A percentile compares a stretch with the other conserved stretches of the same genome.
These are phyloP conservation scores for Fusarium secorum DNA, from an alignment of 2,329 filamentous ascomycete genomes.

Conservation along the genomic window DNA sequence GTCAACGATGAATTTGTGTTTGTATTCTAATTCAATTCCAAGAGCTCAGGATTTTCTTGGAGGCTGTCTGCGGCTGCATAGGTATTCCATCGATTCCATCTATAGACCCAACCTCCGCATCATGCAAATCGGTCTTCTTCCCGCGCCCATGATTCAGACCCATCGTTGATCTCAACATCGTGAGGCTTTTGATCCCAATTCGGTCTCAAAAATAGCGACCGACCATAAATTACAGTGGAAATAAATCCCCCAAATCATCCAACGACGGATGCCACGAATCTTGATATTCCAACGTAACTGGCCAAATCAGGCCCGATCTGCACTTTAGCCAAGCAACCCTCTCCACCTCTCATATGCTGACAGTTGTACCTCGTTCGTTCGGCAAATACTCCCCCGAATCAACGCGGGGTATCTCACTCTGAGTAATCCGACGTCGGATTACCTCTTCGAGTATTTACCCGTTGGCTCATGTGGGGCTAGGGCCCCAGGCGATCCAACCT, in stretches of 20 bases:
- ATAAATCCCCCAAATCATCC: not conserved
- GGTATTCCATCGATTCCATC: not conserved
- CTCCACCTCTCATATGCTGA: conserved; percentile 18
- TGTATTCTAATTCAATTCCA: conserved; percentile 6
- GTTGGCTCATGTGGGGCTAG: too few relatives aligned
- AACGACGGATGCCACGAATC: not conserved
- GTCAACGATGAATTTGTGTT: conserved; percentile 35
- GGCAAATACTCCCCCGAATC: conserved; percentile 14
- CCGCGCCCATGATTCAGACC: not conserved
- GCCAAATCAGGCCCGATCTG: conserved; percentile 14
- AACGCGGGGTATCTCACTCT: conserved; percentile 13
- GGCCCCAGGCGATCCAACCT: too few relatives aligned
- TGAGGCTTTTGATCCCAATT: not conserved
- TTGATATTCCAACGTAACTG: conserved; percentile 7
- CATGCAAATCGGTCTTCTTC: not conserved
- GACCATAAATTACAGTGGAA: not conserved
- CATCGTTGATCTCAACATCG: not conserved
- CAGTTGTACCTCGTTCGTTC: conserved; percentile 19
- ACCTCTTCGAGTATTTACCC: conserved; percentile 13
- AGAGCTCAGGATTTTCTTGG: fast-evolving
- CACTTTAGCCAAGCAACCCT: conserved; percentile 13
- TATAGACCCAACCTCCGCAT: not conserved
- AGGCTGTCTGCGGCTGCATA: too few relatives aligned
- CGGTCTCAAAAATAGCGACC: not conserved
- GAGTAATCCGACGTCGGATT: conserved; percentile 8